Percentiles rank a stretch among this genome's conserved stretches.
phyloP scores from a whole-genome alignment of 192 early-diverging fungal genomes.

The Umbelopsis isabellina region DNA sequence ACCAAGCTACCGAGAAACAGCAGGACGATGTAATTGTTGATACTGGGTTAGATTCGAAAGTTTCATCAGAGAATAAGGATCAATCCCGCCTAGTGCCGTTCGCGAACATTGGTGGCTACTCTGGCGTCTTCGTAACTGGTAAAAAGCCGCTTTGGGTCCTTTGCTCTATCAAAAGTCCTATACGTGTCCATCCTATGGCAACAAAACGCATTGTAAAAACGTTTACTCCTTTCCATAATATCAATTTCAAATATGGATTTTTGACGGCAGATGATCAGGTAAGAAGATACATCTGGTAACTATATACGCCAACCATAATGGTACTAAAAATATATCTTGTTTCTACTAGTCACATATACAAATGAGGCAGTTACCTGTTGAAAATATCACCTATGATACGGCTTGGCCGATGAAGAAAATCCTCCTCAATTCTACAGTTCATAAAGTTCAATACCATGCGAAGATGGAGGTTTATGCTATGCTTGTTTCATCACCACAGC shows the following conservation, averaged over 20 bases:
- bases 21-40: constrained; percentile 35
- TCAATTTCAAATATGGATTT: constrained; percentile 79
- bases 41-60: constrained; percentile 36
- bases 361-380: constrained; percentile 64
- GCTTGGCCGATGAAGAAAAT: constrained; percentile 79
- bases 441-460: constrained; percentile 84
- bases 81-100: constrained; percentile 49
- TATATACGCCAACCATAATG: neutral
- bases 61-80: constrained; percentile 25
- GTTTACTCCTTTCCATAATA: constrained; percentile 80
- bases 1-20: constrained; percentile 13
- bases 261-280: constrained; percentile 72
- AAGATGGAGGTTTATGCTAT: constrained; percentile 81
- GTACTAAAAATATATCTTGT: neutral
- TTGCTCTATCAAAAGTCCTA: constrained; percentile 57
- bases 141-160: constrained; percentile 76
- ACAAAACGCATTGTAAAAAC: constrained; percentile 65
- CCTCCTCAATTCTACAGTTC: constrained; percentile 63
- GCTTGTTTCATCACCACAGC: constrained; percentile 64
- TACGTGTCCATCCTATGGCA: constrained; percentile 75
- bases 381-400: constrained; percentile 71
- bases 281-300: neutral
- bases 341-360: constrained; percentile 59
- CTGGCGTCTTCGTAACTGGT: constrained; percentile 77
- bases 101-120: constrained; percentile 59